Conservation (phyloP, 179 eudicot genomes). For the Silene noctiflora region DNA sequence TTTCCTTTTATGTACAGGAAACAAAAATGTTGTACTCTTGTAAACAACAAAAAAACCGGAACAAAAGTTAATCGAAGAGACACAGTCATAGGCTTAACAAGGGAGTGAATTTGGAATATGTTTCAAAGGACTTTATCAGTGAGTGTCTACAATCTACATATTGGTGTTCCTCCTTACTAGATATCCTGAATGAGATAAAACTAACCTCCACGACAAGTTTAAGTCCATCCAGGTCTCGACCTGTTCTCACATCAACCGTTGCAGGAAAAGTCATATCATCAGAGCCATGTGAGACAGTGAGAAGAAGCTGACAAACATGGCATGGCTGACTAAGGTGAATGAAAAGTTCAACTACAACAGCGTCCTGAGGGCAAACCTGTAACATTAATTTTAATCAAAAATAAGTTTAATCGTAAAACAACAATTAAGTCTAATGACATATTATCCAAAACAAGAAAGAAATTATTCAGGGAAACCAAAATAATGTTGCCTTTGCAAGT, state of each 20-base stretch:
- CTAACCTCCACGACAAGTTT: constrained; percentile 87
- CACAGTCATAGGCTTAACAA: background rate
- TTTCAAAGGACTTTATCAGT: background rate
- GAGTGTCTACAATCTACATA: too few species aligned
- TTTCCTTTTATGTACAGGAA: background rate
- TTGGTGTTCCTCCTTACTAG: background rate
- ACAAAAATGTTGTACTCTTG: background rate
- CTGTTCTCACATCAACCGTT: constrained; percentile 90
- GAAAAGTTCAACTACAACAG: constrained; percentile 92
- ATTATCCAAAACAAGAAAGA: background rate
- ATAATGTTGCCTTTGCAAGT: constrained; percentile 18
- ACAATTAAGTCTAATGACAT: background rate
- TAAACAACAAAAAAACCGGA: background rate
- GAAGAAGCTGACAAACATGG: constrained; percentile 95
- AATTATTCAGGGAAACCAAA: constrained; percentile 15
- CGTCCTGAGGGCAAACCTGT: constrained; percentile 85
- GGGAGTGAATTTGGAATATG: background rate
- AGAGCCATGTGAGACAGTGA: constrained; percentile 93
- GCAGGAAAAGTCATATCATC: constrained; percentile 94
- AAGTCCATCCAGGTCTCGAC: constrained; percentile 83
- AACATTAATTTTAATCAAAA: constrained; percentile 22
- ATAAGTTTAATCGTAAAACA: background rate
- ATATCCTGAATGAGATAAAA: constrained; percentile 21
- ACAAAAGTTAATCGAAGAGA: background rate
- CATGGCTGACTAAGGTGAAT: constrained; percentile 94